Conservation (phyloP, 2,329 filamentous ascomycete genomes). For the Neopestalotiopsis clavispora region DNA sequence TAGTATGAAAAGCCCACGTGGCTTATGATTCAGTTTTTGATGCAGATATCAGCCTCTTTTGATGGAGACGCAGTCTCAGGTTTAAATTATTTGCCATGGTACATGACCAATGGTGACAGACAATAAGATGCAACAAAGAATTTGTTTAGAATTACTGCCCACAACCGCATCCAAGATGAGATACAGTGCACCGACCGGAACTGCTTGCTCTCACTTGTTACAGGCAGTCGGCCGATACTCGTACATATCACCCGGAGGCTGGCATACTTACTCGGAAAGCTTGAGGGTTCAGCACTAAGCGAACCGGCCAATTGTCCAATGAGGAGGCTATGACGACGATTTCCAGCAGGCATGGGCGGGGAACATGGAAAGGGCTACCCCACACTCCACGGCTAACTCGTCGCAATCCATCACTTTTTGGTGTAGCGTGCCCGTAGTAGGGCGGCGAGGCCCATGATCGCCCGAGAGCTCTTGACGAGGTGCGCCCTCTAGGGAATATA, state of each 20-base stretch:
- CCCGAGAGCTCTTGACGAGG: background rate
- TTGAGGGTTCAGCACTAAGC: background rate
- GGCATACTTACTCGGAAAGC: background rate
- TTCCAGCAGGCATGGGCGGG: background rate
- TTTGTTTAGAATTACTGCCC: too few relatives aligned
- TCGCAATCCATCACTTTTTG: background rate
- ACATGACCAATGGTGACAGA: too few relatives aligned
- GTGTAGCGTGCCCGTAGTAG: background rate
- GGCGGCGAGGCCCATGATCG: background rate
- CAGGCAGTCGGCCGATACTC: too few relatives aligned
- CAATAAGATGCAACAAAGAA: too few relatives aligned
- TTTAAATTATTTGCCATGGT: too few relatives aligned
- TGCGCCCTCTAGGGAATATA: background rate
- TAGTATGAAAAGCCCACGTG: too few relatives aligned
- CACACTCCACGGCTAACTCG: conserved; percentile 1
- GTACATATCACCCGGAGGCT: background rate
- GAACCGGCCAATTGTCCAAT: conserved; percentile 8
- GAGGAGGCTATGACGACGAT: conserved; percentile 7
- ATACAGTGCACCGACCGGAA: too few relatives aligned
- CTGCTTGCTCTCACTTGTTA: too few relatives aligned
- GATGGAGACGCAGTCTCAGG: too few relatives aligned
- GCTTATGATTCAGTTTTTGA: too few relatives aligned
- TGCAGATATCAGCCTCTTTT: too few relatives aligned
- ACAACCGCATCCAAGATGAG: too few relatives aligned
- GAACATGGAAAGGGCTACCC: background rate